phyloP scores from a whole-genome alignment of 306 rosid species.

The Cotoneaster glaucophyllus region DNA sequence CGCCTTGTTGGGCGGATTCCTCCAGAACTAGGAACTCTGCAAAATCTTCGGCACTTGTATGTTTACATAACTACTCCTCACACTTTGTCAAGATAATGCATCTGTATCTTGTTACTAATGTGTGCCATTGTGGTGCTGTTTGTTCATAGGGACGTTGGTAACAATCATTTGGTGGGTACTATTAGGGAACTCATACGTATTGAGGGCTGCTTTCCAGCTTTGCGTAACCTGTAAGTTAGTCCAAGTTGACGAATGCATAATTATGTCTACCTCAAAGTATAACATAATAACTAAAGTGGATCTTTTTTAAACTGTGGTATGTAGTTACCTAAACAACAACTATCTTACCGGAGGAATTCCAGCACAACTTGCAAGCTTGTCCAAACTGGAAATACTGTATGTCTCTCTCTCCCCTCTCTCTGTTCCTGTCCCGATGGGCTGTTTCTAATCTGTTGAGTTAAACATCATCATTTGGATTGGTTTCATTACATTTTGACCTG shows the following conservation, averaged over 20 bases:
- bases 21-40: constrained; percentile 86
- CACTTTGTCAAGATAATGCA: neutral
- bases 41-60: constrained; percentile 86
- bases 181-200: constrained; percentile 91
- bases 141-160: constrained; percentile 79
- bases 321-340: constrained; percentile 82
- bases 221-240: constrained; percentile 80
- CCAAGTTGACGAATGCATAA: constrained; percentile 4
- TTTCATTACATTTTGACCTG: neutral
- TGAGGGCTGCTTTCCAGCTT: constrained; percentile 91
- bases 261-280: neutral
- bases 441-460: neutral
- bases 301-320: constrained; percentile 13
- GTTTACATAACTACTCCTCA: neutral
- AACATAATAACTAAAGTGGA: constrained; percentile 1
- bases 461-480: neutral
- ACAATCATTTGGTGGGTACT: constrained; percentile 98
- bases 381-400: constrained; percentile 92
- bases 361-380: constrained; percentile 85
- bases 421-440: too few species aligned
- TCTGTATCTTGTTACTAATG: constrained; percentile 9
- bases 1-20: constrained; percentile 85
- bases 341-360: constrained; percentile 96
- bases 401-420: constrained; percentile 10
- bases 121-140: constrained; percentile 14